Evolutionary conservation across 345 rosid genomes (phyloP).

Genomic region (Sonneratia caseolaris): DNA sequence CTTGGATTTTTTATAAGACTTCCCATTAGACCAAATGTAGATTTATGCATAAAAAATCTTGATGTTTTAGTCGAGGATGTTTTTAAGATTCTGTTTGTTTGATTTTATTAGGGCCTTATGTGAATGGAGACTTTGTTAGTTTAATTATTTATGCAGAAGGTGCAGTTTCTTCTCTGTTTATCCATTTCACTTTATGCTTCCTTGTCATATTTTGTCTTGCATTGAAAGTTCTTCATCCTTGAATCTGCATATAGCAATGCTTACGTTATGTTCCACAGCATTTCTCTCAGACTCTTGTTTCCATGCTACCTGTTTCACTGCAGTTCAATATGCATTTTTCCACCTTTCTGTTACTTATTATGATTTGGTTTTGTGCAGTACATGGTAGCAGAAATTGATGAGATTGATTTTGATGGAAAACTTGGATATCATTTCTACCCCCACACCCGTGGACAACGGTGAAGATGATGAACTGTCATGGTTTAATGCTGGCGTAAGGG

Average conservation of each 20-base stretch:
- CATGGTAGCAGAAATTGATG: slow-evolving; percentile 15
- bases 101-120: not conserved
- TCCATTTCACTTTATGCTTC: not conserved
- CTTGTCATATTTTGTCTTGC: not conserved
- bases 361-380: not conserved
- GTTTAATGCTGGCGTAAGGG: slow-evolving; percentile 94
- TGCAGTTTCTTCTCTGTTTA: not conserved
- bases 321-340: not conserved
- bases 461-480: slow-evolving; percentile 87
- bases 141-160: not conserved
- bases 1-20: too few species aligned
- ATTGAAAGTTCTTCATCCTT: not conserved
- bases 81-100: not conserved
- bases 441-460: slow-evolving; percentile 27
- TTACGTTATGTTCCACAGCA: not conserved
- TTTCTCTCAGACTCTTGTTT: not conserved
- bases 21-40: too few species aligned
- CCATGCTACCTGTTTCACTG: not conserved
- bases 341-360: not conserved
- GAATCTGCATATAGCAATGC: not conserved
- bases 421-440: too few species aligned
- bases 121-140: not conserved
- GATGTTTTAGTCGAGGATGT: too few species aligned
- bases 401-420: slow-evolving; percentile 18
- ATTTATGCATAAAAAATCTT: too few species aligned